phyloP scores from a whole-genome alignment of 2,329 filamentous ascomycete species.

The Aotearoamyces nothofagi region DNA sequence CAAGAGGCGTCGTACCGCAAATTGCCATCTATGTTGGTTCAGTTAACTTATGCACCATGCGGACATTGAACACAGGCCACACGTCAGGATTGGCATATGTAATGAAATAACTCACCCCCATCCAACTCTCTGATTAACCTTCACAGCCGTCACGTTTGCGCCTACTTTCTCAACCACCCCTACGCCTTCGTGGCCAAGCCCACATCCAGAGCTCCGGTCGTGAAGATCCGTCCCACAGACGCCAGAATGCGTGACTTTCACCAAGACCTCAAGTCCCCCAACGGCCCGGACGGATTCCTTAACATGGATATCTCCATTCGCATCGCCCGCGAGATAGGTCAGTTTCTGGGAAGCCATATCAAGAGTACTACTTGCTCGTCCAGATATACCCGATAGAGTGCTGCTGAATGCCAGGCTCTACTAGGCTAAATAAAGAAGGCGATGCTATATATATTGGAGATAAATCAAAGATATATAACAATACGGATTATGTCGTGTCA shows the following conservation, averaged over 20 bases:
- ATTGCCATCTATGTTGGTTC: background rate
- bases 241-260: slow-evolving; percentile 47
- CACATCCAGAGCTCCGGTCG: slow-evolving; percentile 17
- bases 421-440: no score
- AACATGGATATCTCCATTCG: background rate
- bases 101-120: slow-evolving; percentile 22
- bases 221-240: slow-evolving; percentile 43
- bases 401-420: no score
- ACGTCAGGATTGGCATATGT: background rate
- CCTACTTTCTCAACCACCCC: slow-evolving; percentile 50
- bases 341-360: slow-evolving; percentile 1
- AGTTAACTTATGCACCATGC: no score
- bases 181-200: slow-evolving; percentile 55
- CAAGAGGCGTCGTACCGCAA: background rate
- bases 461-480: no score
- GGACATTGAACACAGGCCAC: background rate
- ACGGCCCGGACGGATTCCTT: background rate
- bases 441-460: no score
- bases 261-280: slow-evolving; percentile 26
- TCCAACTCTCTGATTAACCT: slow-evolving; percentile 33
- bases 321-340: background rate
- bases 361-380: no score
- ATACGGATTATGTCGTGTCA: no score
- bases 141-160: slow-evolving; percentile 36
- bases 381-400: no score